phyloP scores from a whole-genome alignment of 2,329 filamentous ascomycete genomes.

The Xylariaceae sp. region DNA sequence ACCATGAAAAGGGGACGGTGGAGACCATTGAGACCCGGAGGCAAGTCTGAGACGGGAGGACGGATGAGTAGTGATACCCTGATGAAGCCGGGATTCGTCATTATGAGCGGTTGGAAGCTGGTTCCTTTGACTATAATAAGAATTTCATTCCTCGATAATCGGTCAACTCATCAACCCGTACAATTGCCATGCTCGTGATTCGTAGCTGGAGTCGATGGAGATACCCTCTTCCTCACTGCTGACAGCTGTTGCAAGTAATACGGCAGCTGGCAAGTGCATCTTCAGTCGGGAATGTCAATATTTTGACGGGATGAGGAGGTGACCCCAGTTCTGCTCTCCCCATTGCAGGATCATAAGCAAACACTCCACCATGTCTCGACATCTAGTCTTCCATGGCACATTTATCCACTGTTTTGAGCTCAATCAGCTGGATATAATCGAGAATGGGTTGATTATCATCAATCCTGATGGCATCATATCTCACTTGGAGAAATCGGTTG shows the following conservation, averaged over 20 bases:
- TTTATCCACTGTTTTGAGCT: slow-evolving; percentile 38
- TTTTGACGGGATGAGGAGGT: slow-evolving; percentile 2
- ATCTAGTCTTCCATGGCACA: slow-evolving; percentile 37
- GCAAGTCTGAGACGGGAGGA: not conserved
- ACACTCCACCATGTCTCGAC: slow-evolving; percentile 14
- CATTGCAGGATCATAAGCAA: not conserved
- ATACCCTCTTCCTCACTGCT: not conserved
- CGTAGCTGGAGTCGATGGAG: not conserved
- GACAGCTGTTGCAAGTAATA: slow-evolving; percentile 5
- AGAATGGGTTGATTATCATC: slow-evolving; percentile 35
- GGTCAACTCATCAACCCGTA: not conserved
- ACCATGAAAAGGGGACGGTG: not conserved
- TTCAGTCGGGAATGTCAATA: not conserved
- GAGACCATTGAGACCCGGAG: slow-evolving; percentile 3
- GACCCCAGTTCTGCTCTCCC: not conserved
- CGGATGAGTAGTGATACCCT: not conserved
- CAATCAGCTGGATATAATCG: slow-evolving; percentile 35
- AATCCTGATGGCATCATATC: slow-evolving; percentile 27
- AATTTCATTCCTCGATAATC: not conserved
- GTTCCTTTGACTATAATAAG: not conserved
- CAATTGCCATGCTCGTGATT: not conserved
- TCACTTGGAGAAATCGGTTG: slow-evolving; percentile 21
- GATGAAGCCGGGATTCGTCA: not conserved
- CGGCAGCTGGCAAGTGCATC: slow-evolving; percentile 7
- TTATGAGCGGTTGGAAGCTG: not conserved